A percentile compares a stretch with the other conserved stretches of the same genome.
Evolutionary conservation across 495 filamentous ascomycete genomes (phyloP).

Genomic region (Bacidia rubella): DNA sequence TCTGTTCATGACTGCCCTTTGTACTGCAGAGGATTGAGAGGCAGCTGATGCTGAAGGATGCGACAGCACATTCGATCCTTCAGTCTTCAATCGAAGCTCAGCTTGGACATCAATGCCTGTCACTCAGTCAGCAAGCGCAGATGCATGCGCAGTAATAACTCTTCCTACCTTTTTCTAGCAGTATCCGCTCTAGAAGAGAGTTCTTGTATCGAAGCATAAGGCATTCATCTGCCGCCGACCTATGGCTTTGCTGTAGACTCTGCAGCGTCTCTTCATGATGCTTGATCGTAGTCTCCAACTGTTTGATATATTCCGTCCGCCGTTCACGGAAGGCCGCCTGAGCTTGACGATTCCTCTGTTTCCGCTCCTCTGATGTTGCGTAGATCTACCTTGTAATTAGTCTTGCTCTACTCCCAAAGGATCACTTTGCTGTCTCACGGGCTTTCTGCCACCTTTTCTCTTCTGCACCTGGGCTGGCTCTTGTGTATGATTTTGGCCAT

Average conservation of each 20-base stretch:
- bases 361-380: slow-evolving; percentile 94
- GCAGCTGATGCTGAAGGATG: slow-evolving; percentile 49
- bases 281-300: slow-evolving; percentile 93
- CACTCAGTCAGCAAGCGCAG: slow-evolving; percentile 11
- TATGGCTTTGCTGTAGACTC: slow-evolving; percentile 84
- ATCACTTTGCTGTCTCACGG: slow-evolving; percentile 45
- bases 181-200: slow-evolving; percentile 83
- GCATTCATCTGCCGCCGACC: slow-evolving; percentile 91
- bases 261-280: slow-evolving; percentile 90
- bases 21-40: slow-evolving; percentile 50
- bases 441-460: slow-evolving; percentile 93
- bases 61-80: slow-evolving; percentile 53
- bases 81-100: slow-evolving; percentile 79
- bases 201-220: slow-evolving; percentile 98
- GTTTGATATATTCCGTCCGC: slow-evolving; percentile 97
- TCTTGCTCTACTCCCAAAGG: background rate
- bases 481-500: slow-evolving; percentile 41
- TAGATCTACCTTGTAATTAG: slow-evolving; percentile 53
- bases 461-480: slow-evolving; percentile 58
- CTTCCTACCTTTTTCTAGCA: slow-evolving; percentile 76
- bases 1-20: slow-evolving; percentile 59
- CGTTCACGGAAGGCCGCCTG: slow-evolving; percentile 95
- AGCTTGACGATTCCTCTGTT: slow-evolving; percentile 93
- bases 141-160: background rate
- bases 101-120: slow-evolving; percentile 94